Percentiles rank a stretch among this genome's conserved stretches.
These are phyloP conservation scores for Rosa hybrid DNA, from an alignment of 331 rosid species.

Conservation along the genomic window DNA sequence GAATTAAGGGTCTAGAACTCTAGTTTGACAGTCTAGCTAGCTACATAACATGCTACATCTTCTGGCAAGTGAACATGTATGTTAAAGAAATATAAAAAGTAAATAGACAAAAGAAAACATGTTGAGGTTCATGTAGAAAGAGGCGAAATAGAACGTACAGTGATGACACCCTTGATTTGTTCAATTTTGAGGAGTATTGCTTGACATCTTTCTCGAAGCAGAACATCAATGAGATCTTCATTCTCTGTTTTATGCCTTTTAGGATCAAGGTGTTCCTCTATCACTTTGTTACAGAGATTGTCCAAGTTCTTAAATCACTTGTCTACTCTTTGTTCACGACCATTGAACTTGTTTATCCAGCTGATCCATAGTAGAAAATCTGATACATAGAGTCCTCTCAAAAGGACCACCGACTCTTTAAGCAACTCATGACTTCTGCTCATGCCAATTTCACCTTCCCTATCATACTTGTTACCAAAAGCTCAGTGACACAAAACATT, in stretches of 20 bases:
- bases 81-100: background rate
- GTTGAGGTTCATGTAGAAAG: background rate
- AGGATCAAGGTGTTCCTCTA: constrained; percentile 38
- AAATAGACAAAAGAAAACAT: background rate
- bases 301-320: constrained; percentile 35
- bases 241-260: constrained; percentile 16
- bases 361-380: constrained; percentile 39
- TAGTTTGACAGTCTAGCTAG: too few relatives aligned
- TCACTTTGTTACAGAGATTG: constrained; percentile 31
- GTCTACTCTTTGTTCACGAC: constrained; percentile 30
- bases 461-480: constrained; percentile 29
- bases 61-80: background rate
- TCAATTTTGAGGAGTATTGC: constrained; percentile 13
- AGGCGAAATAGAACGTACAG: constrained; percentile 11
- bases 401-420: constrained; percentile 29
- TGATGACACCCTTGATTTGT: constrained; percentile 47
- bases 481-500: constrained; percentile 36
- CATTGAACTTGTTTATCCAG: constrained; percentile 45
- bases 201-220: constrained; percentile 37
- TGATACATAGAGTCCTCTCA: constrained; percentile 31
- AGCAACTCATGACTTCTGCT: constrained; percentile 24
- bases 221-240: constrained; percentile 46
- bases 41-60: background rate
- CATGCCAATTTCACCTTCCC: background rate
- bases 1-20: too few relatives aligned